Conservation (phyloP, 345 rosid genomes). For the Psidium friedrichsthalianum region DNA sequence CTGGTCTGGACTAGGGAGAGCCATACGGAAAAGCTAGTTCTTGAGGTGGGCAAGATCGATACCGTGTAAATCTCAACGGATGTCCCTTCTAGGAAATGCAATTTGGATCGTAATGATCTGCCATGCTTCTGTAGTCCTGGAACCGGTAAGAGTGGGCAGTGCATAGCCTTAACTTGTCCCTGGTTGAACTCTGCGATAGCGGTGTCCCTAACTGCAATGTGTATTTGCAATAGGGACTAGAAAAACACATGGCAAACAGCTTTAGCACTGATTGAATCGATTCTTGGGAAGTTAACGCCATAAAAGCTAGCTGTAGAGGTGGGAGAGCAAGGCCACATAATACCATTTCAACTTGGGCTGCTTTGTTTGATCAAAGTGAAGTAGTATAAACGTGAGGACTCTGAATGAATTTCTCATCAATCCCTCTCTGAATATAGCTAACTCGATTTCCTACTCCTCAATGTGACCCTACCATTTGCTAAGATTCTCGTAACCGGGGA, state of each 20-base stretch:
- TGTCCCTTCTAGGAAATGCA: neutral
- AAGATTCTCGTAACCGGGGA: neutral
- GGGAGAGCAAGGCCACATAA: neutral
- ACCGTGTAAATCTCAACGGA: neutral
- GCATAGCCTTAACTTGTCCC: neutral
- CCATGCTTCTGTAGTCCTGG: neutral
- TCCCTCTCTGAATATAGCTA: neutral
- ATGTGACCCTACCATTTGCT: neutral
- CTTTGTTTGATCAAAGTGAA: neutral
- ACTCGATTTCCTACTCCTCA: neutral
- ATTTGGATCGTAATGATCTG: neutral
- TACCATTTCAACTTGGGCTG: neutral
- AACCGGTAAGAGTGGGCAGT: neutral
- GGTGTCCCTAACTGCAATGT: neutral
- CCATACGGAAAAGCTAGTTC: neutral
- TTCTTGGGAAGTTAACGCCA: neutral
- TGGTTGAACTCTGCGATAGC: neutral
- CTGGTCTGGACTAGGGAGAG: neutral
- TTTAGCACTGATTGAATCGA: neutral
- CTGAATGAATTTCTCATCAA: neutral
- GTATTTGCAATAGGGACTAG: neutral
- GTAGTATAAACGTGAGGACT: neutral
- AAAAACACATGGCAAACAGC: neutral
- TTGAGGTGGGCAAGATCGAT: neutral
- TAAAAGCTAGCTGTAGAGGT: neutral